phyloP scores from a whole-genome alignment of 768 basidiomycete genomes.

The Crassisporium funariophilum region DNA sequence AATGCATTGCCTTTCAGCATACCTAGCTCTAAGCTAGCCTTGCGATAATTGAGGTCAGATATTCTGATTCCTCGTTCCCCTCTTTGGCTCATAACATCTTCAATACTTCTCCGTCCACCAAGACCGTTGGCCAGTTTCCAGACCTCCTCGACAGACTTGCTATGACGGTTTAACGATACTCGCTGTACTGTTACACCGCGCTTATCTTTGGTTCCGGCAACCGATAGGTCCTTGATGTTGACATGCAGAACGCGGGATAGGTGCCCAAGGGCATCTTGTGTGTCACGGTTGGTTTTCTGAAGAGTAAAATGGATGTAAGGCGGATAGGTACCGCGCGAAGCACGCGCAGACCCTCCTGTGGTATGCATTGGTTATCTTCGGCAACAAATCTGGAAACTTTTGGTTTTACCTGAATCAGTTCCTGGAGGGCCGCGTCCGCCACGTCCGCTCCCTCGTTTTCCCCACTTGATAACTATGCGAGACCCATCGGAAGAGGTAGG shows the following conservation, averaged over 20 bases:
- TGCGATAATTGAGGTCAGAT: conserved; percentile 84
- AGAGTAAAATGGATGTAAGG: conserved; percentile 96
- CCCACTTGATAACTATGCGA: conserved; percentile 81
- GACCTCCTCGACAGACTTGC: conserved; percentile 77
- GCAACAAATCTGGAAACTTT: background rate
- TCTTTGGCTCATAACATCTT: conserved; percentile 65
- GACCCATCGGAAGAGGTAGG: conserved; percentile 65
- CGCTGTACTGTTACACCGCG: conserved; percentile 95
- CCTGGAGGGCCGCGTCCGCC: conserved; percentile 50
- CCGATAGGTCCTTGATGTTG: conserved; percentile 77
- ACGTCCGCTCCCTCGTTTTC: conserved; percentile 49
- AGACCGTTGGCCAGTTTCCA: conserved; percentile 83
- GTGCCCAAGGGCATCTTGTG: conserved; percentile 87
- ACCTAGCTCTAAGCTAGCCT: conserved; percentile 83
- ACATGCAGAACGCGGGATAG: conserved; percentile 79
- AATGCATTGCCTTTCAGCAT: conserved; percentile 98
- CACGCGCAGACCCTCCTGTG: conserved; percentile 35
- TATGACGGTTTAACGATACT: conserved; percentile 77
- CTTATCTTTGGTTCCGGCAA: conserved; percentile 98
- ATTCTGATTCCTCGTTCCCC: conserved; percentile 91
- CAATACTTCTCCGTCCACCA: conserved; percentile 51
- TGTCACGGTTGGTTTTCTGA: conserved; percentile 97
- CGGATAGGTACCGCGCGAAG: conserved; percentile 67
- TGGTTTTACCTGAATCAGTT: conserved; percentile 31
- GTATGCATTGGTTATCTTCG: background rate